Conservation (phyloP, 441 rosid species). For the Euphorbia schlechtendalii region DNA sequence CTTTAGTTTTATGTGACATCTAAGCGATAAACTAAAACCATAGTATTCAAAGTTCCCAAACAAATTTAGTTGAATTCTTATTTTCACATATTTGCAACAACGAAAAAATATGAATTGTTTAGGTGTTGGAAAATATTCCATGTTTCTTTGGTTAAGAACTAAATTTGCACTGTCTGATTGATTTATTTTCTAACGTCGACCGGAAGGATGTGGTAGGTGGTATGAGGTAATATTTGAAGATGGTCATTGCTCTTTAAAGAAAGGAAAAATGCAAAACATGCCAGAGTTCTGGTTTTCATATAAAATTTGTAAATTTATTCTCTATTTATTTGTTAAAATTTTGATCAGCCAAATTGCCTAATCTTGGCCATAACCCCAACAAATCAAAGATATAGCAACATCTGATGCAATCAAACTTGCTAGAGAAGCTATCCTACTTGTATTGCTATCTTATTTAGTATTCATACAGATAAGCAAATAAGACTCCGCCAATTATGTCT, state of each 20-base stretch:
- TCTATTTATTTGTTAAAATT: slow-evolving; percentile 1
- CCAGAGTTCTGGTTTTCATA: neutral
- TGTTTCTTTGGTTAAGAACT: no score
- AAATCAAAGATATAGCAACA: slow-evolving; percentile 80
- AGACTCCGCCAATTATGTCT: no score
- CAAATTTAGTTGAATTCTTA: neutral
- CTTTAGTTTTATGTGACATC: no score
- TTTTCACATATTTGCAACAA: neutral
- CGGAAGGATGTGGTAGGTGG: neutral
- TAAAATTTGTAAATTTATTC: neutral
- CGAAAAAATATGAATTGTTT: neutral
- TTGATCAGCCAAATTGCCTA: slow-evolving; percentile 67
- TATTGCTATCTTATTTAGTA: slow-evolving; percentile 18
- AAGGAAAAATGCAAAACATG: neutral
- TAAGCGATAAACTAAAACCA: no score
- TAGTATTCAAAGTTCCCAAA: neutral
- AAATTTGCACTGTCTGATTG: no score
- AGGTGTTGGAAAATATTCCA: no score
- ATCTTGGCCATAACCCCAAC: slow-evolving; percentile 78
- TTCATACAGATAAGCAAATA: neutral
- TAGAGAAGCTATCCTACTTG: slow-evolving; percentile 67
- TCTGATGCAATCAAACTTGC: slow-evolving; percentile 79
- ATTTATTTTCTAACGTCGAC: neutral
- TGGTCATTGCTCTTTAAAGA: neutral
- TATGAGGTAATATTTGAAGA: neutral